phyloP scores from a whole-genome alignment of 1,139 yeast genomes.

The Candida albicans region DNA sequence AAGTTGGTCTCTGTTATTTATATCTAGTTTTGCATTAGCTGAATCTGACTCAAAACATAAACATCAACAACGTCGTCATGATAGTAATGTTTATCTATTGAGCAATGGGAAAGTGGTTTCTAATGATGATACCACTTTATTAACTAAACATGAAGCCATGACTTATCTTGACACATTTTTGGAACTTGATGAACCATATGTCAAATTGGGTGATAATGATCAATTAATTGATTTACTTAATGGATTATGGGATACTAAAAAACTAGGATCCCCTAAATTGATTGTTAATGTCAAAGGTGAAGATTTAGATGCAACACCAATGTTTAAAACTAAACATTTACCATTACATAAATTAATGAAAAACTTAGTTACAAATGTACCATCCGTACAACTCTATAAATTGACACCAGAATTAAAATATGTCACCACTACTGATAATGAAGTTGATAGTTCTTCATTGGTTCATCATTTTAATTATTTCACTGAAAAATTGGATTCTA shows the following conservation, averaged over 20 bases:
- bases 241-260: conserved; percentile 17
- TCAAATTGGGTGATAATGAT: conserved; percentile 27
- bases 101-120: conserved; percentile 2
- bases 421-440: conserved; percentile 1
- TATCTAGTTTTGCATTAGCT: conserved; percentile 1
- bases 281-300: conserved; percentile 40
- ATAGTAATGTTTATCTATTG: conserved; percentile 21
- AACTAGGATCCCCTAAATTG: conserved; percentile 28
- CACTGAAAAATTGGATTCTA: conserved; percentile 29
- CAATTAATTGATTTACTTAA: conserved; percentile 29
- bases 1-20: conserved; percentile 12
- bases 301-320: conserved; percentile 24
- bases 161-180: conserved; percentile 7
- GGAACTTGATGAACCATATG: not conserved
- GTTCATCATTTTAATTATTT: conserved; percentile 33
- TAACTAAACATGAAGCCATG: conserved; percentile 12
- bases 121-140: conserved; percentile 6
- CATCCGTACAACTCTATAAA: conserved; percentile 12
- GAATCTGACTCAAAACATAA: not conserved
- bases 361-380: conserved; percentile 18
- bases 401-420: conserved; percentile 25
- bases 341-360: conserved; percentile 5
- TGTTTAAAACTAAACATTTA: conserved; percentile 13
- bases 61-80: not conserved
- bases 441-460: conserved; percentile 19